Evolutionary conservation across 768 basidiomycete species (phyloP), one percentile per base, ranked within the genome.

Genomic region (Russula sp.): DNA sequence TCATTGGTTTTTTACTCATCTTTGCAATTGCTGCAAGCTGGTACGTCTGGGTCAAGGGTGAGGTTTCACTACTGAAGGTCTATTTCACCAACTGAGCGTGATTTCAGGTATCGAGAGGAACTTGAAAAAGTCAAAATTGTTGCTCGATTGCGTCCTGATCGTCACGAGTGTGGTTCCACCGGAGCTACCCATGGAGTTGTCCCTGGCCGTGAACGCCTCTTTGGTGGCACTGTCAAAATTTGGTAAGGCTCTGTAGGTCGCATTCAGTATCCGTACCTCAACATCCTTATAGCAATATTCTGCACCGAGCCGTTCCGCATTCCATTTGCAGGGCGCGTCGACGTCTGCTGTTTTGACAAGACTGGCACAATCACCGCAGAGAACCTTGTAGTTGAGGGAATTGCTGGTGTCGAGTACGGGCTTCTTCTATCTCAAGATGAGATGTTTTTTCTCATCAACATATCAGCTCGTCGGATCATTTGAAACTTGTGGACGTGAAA

Each of bases 251-350:
- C 29, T 5, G 0, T 11, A 22, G 36, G 11, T 35, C 34, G 45
- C 36, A 35, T 53, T 20, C 25, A 2, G 38, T 13, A n/a, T 35
- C 2, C 10, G 49, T 41, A n/a, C 11, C 45, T 58, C 51, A 62
- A n/a, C 20, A 1, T 25, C 9, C 25, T 56, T 61, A 16, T 65
- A 97, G 96, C 96, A 7, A 99, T 98, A 61, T 99, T 95, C 76
- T 98, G 97, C 72, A 99, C 97, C 18, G 97, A 99, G 69, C 97
- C 97, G 1, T 98, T 99, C 84, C 85, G 97, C 22, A 99, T 98
- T 64, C 95, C 97, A 0, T 90, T 78, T 64, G 97, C 97, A 6
- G 97, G 97, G 6, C 83, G 93, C 22, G 94, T 98, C 2, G 97
- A 99, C 68, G 88, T 98, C 16, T 99, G 97, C 74, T 98, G 97